Evolutionary conservation across 2,329 filamentous ascomycete species (phyloP), one percentile per base, ranked within the genome.

Genomic region (Ceratocystis harringtonii): DNA sequence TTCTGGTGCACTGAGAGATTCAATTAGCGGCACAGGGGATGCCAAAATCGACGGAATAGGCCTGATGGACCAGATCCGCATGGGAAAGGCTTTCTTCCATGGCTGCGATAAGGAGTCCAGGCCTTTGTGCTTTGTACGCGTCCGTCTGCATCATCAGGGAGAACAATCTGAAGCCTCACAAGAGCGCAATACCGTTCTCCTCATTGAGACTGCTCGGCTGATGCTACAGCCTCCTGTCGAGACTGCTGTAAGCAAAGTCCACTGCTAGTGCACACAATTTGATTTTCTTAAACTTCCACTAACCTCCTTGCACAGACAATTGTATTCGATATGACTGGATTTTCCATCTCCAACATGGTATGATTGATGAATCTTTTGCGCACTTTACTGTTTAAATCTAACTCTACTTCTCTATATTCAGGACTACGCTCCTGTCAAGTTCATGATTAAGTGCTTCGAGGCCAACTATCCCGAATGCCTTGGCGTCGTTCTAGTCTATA

Each of bases 391-490:
- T 41, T 41, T 3, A 8, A 69, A 64, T 44, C 71, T 72, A 44
- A 74, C 66, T 43, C 50, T 15, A 15, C 8, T 12, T 41, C 36
- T 41, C 12, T 7, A 19, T 66, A 12, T 41, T 41, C 10, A 87
- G 85, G 94, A 99, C 75, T 97, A 97, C 74, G 84, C 89, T 0
- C 92, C 94, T 0, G 90, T 99, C 66, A 99, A 96, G 72, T 99
- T 97, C 77, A 96, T 99, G 88, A 96, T 99, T 75, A 95, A 96
- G 76, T 96, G 92, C 75, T 99, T 99, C 73, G 94, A 99, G 77
- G 94, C 94, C 68, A 97, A 99, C 74, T 99, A 97, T 71, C 94
- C 94, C 0, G 94, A 99, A 75, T 92, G 85, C 61, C 81, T 99
- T 0, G 94, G 92, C 32, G 82, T 88, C 1, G 90, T 97, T 2